A percentile compares a stretch with the other conserved stretches of the same genome.
Conservation (phyloP, 768 basidiomycete genomes). For the Suillus variegatus region DNA sequence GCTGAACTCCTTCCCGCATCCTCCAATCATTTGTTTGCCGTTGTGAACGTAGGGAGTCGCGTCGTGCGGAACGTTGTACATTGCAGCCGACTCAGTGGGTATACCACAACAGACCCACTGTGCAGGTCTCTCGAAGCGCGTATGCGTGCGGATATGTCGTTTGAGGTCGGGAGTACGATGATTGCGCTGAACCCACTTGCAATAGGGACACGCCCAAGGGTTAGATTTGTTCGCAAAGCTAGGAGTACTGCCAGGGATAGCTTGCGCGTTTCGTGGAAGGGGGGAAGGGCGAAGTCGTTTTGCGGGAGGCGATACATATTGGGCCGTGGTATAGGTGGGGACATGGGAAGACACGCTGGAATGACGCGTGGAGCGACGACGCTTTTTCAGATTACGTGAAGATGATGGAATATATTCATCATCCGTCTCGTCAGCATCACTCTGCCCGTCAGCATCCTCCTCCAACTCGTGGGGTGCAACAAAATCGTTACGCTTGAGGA, state of each 20-base stretch:
- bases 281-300: constrained; percentile 37
- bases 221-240: constrained; percentile 28
- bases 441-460: constrained; percentile 37
- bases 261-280: constrained; percentile 49
- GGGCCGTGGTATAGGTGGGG: constrained; percentile 1
- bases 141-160: constrained; percentile 59
- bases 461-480: constrained; percentile 16
- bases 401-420: constrained; percentile 49
- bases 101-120: constrained; percentile 43
- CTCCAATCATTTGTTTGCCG: constrained; percentile 35
- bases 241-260: constrained; percentile 21
- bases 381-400: constrained; percentile 33
- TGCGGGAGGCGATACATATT: constrained; percentile 1
- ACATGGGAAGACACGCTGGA: not conserved
- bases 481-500: constrained; percentile 5
- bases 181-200: constrained; percentile 49
- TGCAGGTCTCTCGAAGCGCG: constrained; percentile 35
- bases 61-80: constrained; percentile 21
- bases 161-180: constrained; percentile 58
- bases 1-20: constrained; percentile 40
- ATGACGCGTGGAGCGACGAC: constrained; percentile 24
- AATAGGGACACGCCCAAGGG: constrained; percentile 48
- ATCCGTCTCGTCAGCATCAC: constrained; percentile 41
- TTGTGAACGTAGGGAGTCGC: constrained; percentile 29
- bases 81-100: constrained; percentile 24